These are phyloP conservation scores for Laburnicola sp. DNA, from an alignment of 2,329 filamentous ascomycete species.

Conservation along the genomic window DNA sequence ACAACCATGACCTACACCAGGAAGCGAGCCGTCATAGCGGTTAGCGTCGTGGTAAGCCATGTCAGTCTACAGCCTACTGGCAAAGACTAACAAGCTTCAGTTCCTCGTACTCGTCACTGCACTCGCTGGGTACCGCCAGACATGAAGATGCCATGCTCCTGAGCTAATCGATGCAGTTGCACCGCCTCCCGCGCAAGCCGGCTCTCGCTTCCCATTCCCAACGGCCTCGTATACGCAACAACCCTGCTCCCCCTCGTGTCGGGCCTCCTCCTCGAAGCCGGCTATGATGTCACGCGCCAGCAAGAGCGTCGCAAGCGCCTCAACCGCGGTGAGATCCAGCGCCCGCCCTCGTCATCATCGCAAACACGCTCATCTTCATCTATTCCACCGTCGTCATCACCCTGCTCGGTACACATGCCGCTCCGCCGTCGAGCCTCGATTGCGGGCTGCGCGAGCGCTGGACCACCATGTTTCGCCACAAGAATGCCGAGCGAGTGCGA, in stretches of 20 bases:
- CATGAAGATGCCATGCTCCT: not conserved
- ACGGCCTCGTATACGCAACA: slow-evolving; percentile 46
- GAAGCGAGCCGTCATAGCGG: slow-evolving; percentile 45
- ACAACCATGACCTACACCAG: slow-evolving; percentile 41
- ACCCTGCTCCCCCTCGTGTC: slow-evolving; percentile 49
- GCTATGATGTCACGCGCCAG: slow-evolving; percentile 41
- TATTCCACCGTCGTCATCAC: slow-evolving; percentile 51
- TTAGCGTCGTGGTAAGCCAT: slow-evolving; percentile 43
- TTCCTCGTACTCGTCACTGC: slow-evolving; percentile 48
- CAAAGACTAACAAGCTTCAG: slow-evolving; percentile 26
- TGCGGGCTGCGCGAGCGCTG: slow-evolving; percentile 63
- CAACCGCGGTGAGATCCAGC: slow-evolving; percentile 38
- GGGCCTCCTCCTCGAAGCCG: slow-evolving; percentile 48
- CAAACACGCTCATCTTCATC: slow-evolving; percentile 45
- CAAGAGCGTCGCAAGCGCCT: slow-evolving; percentile 34
- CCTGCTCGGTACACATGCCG: slow-evolving; percentile 49
- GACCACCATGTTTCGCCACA: slow-evolving; percentile 56
- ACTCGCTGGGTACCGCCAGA: slow-evolving; percentile 41
- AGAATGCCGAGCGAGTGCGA: slow-evolving; percentile 57
- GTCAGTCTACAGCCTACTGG: not conserved
- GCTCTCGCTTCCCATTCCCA: slow-evolving; percentile 49
- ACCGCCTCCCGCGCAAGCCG: slow-evolving; percentile 33
- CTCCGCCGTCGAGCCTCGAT: slow-evolving; percentile 44
- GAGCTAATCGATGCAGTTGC: slow-evolving; percentile 29
- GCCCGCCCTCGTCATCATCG: slow-evolving; percentile 45